Base-by-base conservation (phyloP, 2,329 filamentous ascomycete genomes). In the Aspergillus fumigatiaffinis region DNA sequence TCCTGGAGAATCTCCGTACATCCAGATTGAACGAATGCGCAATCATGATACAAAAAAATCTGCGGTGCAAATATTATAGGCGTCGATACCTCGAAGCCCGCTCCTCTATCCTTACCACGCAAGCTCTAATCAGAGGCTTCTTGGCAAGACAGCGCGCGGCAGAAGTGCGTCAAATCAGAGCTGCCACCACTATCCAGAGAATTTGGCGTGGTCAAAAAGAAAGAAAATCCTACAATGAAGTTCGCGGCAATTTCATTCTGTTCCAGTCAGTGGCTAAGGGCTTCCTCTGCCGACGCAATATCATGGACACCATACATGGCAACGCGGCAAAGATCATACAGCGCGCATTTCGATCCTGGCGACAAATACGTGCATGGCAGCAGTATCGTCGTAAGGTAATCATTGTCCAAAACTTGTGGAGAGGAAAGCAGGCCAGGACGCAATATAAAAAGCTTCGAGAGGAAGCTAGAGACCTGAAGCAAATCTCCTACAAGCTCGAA, bases 401-500 rank as follows among this genome's bases (percentile, higher is more conserved):
- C 62, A 86, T 96, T 63, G 87, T 97, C 48, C 94, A 99, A 77
- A 96, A 87, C 75, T 76, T 97, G 71, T 97, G 91, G 91, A 88
- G 94, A 73, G 93, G 92, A 72, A 92, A 85, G 75, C 72, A 77
- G 62, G 93, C 94, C 55, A 87, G 94, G 64, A 85, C 83, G 64
- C 87, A 85, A 51, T 99, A 99, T 82, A 97, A 96, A 85, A 86
- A 81, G 66, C 79, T 96, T 60, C 91, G 94, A 65, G 92, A 97
- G 76, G 94, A 99, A 77, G 94, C 94, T 63, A 90, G 94, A 71
- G 95, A 99, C 80, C 85, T 99, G 74, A 97, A 97, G 82, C 93
- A 97, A 77, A 99, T 99, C 66, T 97, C 94, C 2, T 99, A 99
- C 82, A 97, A 96, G 81, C 81, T 99, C 68, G 94, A 99, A 76